Evolutionary conservation across 306 rosid species (phyloP), one percentile per base, ranked within the genome.

Genomic region (Malus fusca): DNA sequence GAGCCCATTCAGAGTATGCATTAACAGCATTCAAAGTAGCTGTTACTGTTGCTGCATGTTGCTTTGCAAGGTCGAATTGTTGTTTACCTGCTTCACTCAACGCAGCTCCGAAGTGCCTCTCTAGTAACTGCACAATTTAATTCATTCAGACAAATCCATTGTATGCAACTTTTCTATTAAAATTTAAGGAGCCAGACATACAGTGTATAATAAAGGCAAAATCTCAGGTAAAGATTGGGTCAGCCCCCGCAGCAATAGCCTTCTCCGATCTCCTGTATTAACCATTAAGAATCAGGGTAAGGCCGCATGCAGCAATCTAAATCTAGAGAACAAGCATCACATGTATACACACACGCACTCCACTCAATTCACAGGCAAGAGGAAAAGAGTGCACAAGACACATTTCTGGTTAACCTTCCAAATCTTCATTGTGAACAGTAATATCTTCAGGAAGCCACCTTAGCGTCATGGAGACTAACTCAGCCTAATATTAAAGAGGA

Each of bases 391-490:
- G 67, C 56, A 73, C 71, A 75, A 80, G 75, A 58, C 28, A 15
- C 21, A 48, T 35, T 35, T 35, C 40, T 6, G 40, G 40, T 6
- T 1, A 35, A 35, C 40, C 40, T 35, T 35, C 40, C 8, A 35
- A 35, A 35, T 35, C 40, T 35, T 35, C 40, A 35, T 95, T 90
- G 83, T 95, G 97, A 82, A 95, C 97, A 1, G 97, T 89, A 82
- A 95, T 90, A 75, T 95, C 99, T 86, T 95, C 99, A 72, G 98
- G 99, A 81, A 95, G 97, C 99, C 99, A 95, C 88, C 98, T 89
- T 81, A 95, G 90, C 92, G 81, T 87, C 98, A 95, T 95, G 25
- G 96, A 85, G 71, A 95, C 99, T 89, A 95, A 88, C 90, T 95
- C 98, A 77, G 96, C 99, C 99, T 95, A 80, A 73, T 55, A 35